Evolutionary conservation across 805 yeast species (phyloP), one percentile per base, ranked within the genome.

Genomic region (Candida saitoana): DNA sequence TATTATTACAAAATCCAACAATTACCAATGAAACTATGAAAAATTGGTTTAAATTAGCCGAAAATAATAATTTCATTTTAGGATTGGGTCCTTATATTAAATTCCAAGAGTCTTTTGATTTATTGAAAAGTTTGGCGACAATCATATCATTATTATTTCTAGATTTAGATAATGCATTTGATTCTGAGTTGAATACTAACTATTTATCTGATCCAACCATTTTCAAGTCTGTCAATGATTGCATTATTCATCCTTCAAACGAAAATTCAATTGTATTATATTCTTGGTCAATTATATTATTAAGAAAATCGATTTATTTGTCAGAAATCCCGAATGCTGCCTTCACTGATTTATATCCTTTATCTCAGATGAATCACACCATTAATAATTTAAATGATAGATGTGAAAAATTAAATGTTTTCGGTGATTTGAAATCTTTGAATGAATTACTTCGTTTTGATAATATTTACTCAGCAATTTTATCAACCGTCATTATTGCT

Each of bases 211-310:
- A 78, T 45, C 55, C 65, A 2, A 43, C 48, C 0, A 46, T 63
- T 3, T 68, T 79, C 44, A 53, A 57, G 22, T 39, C 54, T n/a
- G 62, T 80, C 18, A 72, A 78, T 41, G 55, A 60, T 1, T 50
- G 63, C 3, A 55, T 81, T 14, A 41, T 62, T 4, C 53, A 60
- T 7, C 52, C 72, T 1, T 57, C 65, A 15, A 60, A 57, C 9
- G 44, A 60, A 2, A 76, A 76, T 46, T 63, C 85, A 2, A 56
- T 83, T 8, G 63, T 81, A 1, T 56, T 78, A 34, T 84, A 82
- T 53, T 73, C 79, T 17, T 85, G 91, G 91, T 75, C 86, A 22
- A 74, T 82, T 11, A 57, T 80, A 8, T 55, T 80, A 8, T 77
- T 77, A 49, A 63, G 82, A 17, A 79, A 80, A 45, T 66, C 68